Percentiles rank a stretch among this genome's conserved stretches.
These are phyloP conservation scores for Macrophomina tecta DNA, from an alignment of 2,329 filamentous ascomycete genomes.

Conservation along the genomic window DNA sequence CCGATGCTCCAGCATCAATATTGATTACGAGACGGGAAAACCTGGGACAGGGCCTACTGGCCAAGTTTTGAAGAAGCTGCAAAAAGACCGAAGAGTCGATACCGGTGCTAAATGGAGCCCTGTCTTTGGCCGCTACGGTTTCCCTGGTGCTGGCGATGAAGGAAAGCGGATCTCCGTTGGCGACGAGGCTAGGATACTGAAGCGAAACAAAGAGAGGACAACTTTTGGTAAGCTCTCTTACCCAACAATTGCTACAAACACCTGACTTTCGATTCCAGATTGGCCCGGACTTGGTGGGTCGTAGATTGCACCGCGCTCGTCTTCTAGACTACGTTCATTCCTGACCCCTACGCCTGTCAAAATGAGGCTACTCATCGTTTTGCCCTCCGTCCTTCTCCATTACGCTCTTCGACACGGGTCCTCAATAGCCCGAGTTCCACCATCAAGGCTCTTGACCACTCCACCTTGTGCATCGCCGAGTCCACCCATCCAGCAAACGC, in stretches of 20 bases:
- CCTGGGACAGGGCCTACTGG: conserved; percentile 46
- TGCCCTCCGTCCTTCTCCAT: background rate
- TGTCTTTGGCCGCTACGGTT: conserved; percentile 56
- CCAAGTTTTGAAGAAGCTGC: conserved; percentile 52
- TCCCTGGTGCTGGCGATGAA: conserved; percentile 42
- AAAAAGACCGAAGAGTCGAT: conserved; percentile 54
- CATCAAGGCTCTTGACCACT: background rate
- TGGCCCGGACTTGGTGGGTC: conserved; percentile 15
- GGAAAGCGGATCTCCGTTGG: conserved; percentile 46
- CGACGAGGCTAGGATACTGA: conserved; percentile 50
- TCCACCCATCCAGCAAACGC: background rate
- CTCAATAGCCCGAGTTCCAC: background rate
- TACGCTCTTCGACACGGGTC: background rate
- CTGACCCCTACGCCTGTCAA: background rate
- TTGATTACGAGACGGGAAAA: conserved; percentile 54
- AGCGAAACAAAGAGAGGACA: conserved; percentile 48
- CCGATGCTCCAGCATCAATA: conserved; percentile 54
- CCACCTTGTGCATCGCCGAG: background rate
- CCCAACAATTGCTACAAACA: background rate
- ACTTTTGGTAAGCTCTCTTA: conserved; percentile 48
- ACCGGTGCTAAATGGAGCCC: conserved; percentile 53
- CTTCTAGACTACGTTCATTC: background rate
- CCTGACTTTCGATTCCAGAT: conserved; percentile 6
- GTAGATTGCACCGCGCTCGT: background rate
- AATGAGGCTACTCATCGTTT: background rate